phyloP scores from a whole-genome alignment of 2,329 filamentous ascomycete genomes.

The Diaporthe ilicicola region DNA sequence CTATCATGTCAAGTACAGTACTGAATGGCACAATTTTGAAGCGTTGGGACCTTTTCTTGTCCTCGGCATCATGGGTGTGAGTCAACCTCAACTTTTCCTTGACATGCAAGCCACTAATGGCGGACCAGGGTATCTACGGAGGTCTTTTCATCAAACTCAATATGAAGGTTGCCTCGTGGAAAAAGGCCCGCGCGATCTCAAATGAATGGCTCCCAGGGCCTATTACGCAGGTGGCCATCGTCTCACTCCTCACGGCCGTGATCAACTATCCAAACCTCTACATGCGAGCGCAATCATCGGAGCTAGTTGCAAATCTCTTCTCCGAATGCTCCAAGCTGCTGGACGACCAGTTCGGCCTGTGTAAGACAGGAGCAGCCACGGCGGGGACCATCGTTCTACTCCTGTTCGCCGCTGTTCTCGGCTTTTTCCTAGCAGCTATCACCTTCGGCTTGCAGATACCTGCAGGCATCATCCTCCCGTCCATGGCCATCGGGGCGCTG shows the following conservation, averaged over 20 bases:
- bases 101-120: not conserved
- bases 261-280: constrained; percentile 97
- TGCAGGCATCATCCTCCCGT: constrained; percentile 93
- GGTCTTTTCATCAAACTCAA: constrained; percentile 95
- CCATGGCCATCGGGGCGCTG: constrained; percentile 93
- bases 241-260: constrained; percentile 83
- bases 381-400: constrained; percentile 84
- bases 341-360: constrained; percentile 90
- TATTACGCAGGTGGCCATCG: constrained; percentile 79
- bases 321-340: constrained; percentile 84
- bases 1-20: constrained; percentile 94
- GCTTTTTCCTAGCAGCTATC: constrained; percentile 84
- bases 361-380: constrained; percentile 85
- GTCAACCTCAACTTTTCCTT: constrained; percentile 35
- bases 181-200: constrained; percentile 59
- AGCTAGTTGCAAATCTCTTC: constrained; percentile 91
- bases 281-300: constrained; percentile 91
- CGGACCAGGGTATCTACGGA: constrained; percentile 79
- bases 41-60: constrained; percentile 81
- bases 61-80: constrained; percentile 81
- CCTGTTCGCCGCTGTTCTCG: constrained; percentile 81
- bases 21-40: constrained; percentile 94
- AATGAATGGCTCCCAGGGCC: constrained; percentile 73
- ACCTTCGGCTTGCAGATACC: constrained; percentile 96
- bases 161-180: constrained; percentile 85